Percentiles rank a stretch among this genome's conserved stretches.
phyloP scores from a whole-genome alignment of 495 filamentous ascomycete species.

The Lepraria neglecta region DNA sequence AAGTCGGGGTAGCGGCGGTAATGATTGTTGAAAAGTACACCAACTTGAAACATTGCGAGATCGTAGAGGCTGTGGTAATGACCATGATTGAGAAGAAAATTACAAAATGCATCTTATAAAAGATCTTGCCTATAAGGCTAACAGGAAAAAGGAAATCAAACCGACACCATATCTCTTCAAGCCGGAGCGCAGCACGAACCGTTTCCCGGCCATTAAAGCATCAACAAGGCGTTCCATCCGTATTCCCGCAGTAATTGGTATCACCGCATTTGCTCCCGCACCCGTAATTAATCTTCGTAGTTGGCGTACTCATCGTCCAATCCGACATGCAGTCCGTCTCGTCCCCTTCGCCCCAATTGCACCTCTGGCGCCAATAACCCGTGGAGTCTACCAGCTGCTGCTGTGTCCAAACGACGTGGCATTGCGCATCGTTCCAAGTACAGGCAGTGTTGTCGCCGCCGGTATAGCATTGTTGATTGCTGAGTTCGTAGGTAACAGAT shows the following conservation, averaged over 20 bases:
- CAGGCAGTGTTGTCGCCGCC: background rate
- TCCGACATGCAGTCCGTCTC: background rate
- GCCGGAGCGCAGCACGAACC: no score
- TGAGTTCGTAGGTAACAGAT: background rate
- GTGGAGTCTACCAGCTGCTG: background rate
- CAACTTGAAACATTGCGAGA: no score
- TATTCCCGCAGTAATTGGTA: background rate
- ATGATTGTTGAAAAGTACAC: no score
- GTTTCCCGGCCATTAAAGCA: background rate
- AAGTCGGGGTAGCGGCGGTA: no score
- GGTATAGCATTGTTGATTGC: background rate
- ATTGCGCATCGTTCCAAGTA: background rate
- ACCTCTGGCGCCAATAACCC: background rate
- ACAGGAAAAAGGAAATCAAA: no score
- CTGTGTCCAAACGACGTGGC: background rate
- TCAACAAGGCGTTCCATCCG: background rate
- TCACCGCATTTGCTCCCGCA: background rate
- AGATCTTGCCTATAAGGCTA: no score
- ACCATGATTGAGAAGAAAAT: no score
- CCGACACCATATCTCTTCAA: no score
- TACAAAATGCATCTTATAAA: no score
- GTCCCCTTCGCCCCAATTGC: background rate
- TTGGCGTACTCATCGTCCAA: background rate
- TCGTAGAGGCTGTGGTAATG: no score
- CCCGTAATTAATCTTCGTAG: background rate